These are phyloP conservation scores for Monilinia polystroma DNA, from an alignment of 2,329 filamentous ascomycete genomes.

Conservation along the genomic window DNA sequence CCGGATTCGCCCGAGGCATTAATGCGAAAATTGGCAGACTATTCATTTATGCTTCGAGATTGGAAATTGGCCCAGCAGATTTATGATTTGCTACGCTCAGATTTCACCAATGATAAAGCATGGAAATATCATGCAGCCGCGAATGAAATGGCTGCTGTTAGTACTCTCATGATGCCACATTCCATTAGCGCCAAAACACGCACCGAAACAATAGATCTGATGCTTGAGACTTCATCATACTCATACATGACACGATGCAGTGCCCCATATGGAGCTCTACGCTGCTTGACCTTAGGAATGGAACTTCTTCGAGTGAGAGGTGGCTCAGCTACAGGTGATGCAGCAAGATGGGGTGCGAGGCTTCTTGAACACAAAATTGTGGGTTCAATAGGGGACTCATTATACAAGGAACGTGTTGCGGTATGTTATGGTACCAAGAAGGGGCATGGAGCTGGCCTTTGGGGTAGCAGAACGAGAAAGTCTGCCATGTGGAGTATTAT, in stretches of 20 bases:
- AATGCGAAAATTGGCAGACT: conserved; percentile 91
- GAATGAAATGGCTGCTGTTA: conserved; percentile 91
- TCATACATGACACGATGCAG: conserved; percentile 86
- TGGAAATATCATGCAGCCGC: conserved; percentile 94
- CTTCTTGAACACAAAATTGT: conserved; percentile 77
- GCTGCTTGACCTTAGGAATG: conserved; percentile 71
- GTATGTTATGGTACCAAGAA: conserved; percentile 77
- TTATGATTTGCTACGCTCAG: conserved; percentile 83
- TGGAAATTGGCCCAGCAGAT: conserved; percentile 91
- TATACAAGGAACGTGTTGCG: conserved; percentile 83
- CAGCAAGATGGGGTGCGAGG: conserved; percentile 78
- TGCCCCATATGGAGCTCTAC: conserved; percentile 74
- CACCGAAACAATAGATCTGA: conserved; percentile 77
- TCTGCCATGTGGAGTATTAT: conserved; percentile 86
- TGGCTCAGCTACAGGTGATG: conserved; percentile 78
- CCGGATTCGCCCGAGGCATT: conserved; percentile 84
- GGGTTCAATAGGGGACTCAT: conserved; percentile 72
- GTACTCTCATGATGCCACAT: conserved; percentile 74
- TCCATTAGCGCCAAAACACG: conserved; percentile 72
- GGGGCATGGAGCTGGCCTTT: conserved; percentile 62
- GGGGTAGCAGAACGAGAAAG: conserved; percentile 76
- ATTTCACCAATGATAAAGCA: conserved; percentile 93
- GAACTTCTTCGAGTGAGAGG: conserved; percentile 82
- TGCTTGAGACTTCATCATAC: conserved; percentile 88
- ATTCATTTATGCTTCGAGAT: conserved; percentile 94